Evolutionary conservation across 2,329 filamentous ascomycete genomes (phyloP).

Genomic region (Epichloe baconii): DNA sequence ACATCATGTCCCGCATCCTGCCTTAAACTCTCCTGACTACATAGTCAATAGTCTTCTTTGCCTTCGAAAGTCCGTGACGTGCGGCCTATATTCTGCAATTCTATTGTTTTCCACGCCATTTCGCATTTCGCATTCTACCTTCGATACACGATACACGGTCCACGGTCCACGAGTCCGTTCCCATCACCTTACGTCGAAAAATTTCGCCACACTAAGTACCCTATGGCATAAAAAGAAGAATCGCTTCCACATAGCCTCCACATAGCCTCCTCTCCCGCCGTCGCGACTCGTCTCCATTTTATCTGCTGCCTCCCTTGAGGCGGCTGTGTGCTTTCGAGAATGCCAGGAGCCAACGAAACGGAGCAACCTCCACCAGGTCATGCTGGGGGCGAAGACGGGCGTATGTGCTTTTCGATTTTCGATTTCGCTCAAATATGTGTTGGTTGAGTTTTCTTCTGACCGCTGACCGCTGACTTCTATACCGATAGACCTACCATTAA

Average conservation of each 20-base stretch:
- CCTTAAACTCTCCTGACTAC: neutral
- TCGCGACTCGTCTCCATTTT: neutral
- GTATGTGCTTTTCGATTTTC: slow-evolving; percentile 17
- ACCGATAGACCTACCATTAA: slow-evolving; percentile 37
- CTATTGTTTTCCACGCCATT: neutral
- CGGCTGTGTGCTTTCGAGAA: slow-evolving; percentile 10
- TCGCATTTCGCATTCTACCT: neutral
- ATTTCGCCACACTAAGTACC: neutral
- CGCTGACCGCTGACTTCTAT: neutral
- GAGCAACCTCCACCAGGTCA: slow-evolving; percentile 9
- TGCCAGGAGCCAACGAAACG: slow-evolving; percentile 11
- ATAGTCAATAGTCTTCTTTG: neutral
- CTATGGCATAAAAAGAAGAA: slow-evolving; percentile 1
- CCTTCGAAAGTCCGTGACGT: neutral
- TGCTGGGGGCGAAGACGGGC: slow-evolving; percentile 22
- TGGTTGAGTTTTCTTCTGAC: neutral
- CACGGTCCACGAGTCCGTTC: neutral
- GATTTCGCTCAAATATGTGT: neutral
- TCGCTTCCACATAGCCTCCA: slow-evolving; percentile 5
- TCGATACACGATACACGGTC: neutral
- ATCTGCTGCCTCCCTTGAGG: slow-evolving; percentile 8
- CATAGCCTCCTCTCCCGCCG: neutral
- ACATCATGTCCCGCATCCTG: neutral
- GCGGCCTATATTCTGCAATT: neutral
- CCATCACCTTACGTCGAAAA: neutral